Percentiles rank a stretch among this genome's conserved stretches.
Evolutionary conservation across 176 grass and related monocot genomes (phyloP).

Genomic region (Leersia perrieri): DNA sequence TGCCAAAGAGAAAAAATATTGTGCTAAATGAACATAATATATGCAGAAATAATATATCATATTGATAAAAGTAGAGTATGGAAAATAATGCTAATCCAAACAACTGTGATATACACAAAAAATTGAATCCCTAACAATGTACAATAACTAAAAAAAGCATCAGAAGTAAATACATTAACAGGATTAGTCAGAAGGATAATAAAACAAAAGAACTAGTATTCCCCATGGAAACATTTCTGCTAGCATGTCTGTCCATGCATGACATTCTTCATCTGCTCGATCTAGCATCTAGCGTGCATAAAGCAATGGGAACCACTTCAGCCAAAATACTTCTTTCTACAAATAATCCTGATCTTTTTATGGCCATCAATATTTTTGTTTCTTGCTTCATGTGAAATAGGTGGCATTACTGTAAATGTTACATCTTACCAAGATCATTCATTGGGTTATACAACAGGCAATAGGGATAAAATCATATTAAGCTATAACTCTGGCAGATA

Average conservation of each 20-base stretch:
- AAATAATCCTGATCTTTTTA: neutral
- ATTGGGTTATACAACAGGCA: neutral
- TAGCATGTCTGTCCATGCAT: neutral
- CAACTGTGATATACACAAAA: neutral
- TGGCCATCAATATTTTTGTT: neutral
- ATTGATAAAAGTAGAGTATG: neutral
- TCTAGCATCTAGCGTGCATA: neutral
- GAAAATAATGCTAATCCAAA: neutral
- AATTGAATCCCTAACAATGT: neutral
- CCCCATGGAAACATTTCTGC: neutral
- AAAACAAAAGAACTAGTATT: neutral
- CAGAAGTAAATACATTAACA: neutral
- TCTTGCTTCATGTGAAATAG: neutral
- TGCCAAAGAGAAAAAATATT: conserved; percentile 23
- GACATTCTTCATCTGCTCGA: neutral
- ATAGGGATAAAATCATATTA: neutral
- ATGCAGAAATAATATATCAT: conserved; percentile 6
- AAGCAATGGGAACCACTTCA: neutral
- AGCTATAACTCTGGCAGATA: neutral
- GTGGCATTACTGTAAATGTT: neutral
- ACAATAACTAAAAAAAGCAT: neutral
- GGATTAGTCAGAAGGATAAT: conserved; percentile 4
- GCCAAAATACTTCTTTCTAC: neutral
- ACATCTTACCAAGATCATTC: neutral
- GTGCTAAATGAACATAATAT: neutral